Conservation (phyloP, 2,329 filamentous ascomycete species). For the Taxawa tesnikishii region DNA sequence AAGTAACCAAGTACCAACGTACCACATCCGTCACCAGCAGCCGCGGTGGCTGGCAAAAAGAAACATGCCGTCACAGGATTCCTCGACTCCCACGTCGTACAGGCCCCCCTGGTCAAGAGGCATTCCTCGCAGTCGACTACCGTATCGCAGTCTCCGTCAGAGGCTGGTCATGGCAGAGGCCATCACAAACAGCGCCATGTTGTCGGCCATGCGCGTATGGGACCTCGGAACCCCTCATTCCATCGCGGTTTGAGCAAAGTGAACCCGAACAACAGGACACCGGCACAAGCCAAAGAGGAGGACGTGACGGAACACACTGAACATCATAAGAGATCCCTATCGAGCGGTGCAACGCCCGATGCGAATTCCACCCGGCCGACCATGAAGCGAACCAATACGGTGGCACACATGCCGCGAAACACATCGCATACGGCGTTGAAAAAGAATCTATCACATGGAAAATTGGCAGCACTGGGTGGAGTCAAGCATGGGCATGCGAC, state of each 20-base stretch:
- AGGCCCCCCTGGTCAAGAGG: slow-evolving; percentile 20
- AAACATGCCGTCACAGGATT: not conserved
- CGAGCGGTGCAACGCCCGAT: not conserved
- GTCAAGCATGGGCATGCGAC: slow-evolving; percentile 18
- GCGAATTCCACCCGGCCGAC: slow-evolving; percentile 13
- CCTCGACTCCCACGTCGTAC: slow-evolving; percentile 11
- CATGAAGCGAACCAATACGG: slow-evolving; percentile 30
- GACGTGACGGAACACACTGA: slow-evolving; percentile 12
- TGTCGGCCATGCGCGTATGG: slow-evolving; percentile 21
- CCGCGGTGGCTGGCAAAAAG: not conserved
- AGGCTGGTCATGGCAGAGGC: slow-evolving; percentile 3
- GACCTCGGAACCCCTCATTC: slow-evolving; percentile 25
- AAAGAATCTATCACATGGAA: slow-evolving; percentile 25
- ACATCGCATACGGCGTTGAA: slow-evolving; percentile 20
- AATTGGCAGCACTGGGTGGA: slow-evolving; percentile 23
- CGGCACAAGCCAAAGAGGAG: slow-evolving; percentile 9
- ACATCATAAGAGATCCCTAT: not conserved
- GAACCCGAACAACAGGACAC: slow-evolving; percentile 17
- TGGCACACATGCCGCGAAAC: slow-evolving; percentile 22
- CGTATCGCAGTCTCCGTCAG: slow-evolving; percentile 23
- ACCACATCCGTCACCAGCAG: no score
- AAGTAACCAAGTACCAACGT: not conserved
- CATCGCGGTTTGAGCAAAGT: slow-evolving; percentile 31
- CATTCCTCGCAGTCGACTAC: slow-evolving; percentile 24
- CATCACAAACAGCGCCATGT: slow-evolving; percentile 27